Base-by-base conservation (phyloP, 495 filamentous ascomycete genomes). In the Hyphodiscus hymeniophilus region DNA sequence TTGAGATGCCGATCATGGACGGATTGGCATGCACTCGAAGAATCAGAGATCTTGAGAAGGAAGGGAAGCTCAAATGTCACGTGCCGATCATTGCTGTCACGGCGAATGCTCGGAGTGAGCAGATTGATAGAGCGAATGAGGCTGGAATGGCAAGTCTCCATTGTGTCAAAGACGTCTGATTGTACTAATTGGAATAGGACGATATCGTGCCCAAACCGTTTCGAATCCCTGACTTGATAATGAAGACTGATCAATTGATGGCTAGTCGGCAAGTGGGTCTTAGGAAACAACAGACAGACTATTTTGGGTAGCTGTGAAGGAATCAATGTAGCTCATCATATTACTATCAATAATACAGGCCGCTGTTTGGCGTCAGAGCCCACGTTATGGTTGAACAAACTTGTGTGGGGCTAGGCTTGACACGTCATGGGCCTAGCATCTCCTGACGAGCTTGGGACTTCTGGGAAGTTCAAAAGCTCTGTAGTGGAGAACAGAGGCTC, bases 1-100 rank as follows among this genome's bases (percentile, higher is more conserved):
- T 87, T 49, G 85, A 90, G 57, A 92, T 91, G 87, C 87, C 87
- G 0, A 72, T 90, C 32, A 91, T 91, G 86, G 85, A 91, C 61
- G 88, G 87, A 42, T 75, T 84, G 54, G 77, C 73, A 12, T 87
- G 85, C 49, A 79, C 81, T 15, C 64, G 70, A 30, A 73, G 73
- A 51, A 89, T 94, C 43, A 72, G 87, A 0, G 67, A 77, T 51
- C 65, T 85, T 46, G 79, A 87, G 54, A 48, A 50, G 35, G 54
- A 64, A 45, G 79, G 75, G 3, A 60, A 65, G 13, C 69, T 77
- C 34, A 63, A 60, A 34, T 63, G 65, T 34, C 75, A 85, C 60
- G 64, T 87, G 1, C 82, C 82, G 10, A 83, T 89, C 44, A 76
- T 92, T 23, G 85, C 82, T 0, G 80, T 87, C 7, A 87, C 81